These are phyloP conservation scores for Kluyveromyces siamensis DNA, from an alignment of 805 yeast species.

Conservation along the genomic window DNA sequence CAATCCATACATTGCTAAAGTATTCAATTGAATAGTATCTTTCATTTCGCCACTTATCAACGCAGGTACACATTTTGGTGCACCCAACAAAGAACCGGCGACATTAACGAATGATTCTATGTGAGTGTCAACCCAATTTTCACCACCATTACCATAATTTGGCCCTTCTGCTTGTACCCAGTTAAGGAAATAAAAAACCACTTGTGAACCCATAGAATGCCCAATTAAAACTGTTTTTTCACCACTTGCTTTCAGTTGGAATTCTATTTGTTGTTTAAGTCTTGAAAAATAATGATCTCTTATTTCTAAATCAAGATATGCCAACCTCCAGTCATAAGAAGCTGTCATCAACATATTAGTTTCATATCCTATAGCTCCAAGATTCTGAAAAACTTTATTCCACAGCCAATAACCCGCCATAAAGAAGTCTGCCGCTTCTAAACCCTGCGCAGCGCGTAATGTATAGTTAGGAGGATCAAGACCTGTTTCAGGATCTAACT, in stretches of 20 bases:
- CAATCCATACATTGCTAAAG: slow-evolving; percentile 86
- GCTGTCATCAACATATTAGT: slow-evolving; percentile 88
- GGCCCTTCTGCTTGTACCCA: slow-evolving; percentile 92
- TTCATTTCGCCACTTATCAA: slow-evolving; percentile 96
- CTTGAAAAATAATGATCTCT: slow-evolving; percentile 81
- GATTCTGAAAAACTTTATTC: slow-evolving; percentile 90
- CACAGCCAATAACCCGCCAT: slow-evolving; percentile 98
- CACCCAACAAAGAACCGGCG: slow-evolving; percentile 84
- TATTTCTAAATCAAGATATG: slow-evolving; percentile 77
- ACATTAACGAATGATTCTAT: slow-evolving; percentile 77
- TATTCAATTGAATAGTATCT: slow-evolving; percentile 90
- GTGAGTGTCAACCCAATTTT: slow-evolving; percentile 76
- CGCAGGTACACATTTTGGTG: slow-evolving; percentile 91
- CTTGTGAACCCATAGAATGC: slow-evolving; percentile 96
- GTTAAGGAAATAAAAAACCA: slow-evolving; percentile 78
- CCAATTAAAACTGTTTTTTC: slow-evolving; percentile 70
- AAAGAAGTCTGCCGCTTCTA: slow-evolving; percentile 94
- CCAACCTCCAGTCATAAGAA: slow-evolving; percentile 92
- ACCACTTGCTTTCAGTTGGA: slow-evolving; percentile 41
- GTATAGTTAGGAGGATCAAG: slow-evolving; percentile 79
- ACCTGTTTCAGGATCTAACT: slow-evolving; percentile 86
- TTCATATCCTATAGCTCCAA: slow-evolving; percentile 90
- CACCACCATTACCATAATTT: slow-evolving; percentile 85
- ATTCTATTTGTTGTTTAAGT: slow-evolving; percentile 66
- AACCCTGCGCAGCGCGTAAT: slow-evolving; percentile 88